Percentiles rank a stretch among this genome's conserved stretches.
These are phyloP conservation scores for Trichophyton mentagrophytes DNA, from an alignment of 2,329 filamentous ascomycete genomes.

Conservation along the genomic window DNA sequence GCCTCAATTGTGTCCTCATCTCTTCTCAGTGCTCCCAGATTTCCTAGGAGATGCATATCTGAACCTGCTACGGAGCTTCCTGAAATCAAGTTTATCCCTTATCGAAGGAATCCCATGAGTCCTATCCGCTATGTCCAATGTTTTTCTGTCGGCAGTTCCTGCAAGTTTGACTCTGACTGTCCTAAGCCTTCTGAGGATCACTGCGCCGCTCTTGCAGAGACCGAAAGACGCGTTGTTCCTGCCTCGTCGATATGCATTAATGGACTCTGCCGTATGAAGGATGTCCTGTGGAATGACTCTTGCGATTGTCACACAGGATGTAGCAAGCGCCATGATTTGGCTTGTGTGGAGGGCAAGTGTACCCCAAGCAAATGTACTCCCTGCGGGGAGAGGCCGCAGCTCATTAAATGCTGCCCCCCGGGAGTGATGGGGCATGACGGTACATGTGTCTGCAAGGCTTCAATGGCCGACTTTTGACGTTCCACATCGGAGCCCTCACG, in stretches of 20 bases:
- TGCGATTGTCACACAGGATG: not conserved
- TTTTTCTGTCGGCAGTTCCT: not conserved
- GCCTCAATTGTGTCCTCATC: not conserved
- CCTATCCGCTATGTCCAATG: not conserved
- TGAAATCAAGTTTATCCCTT: not conserved
- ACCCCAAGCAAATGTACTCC: not conserved
- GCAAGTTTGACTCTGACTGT: not conserved
- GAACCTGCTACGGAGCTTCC: not conserved
- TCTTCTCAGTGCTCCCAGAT: not conserved
- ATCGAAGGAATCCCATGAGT: not conserved
- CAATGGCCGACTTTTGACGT: not conserved
- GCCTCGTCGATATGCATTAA: not conserved
- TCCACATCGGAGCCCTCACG: not conserved
- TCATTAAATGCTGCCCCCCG: not conserved
- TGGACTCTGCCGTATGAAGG: not conserved
- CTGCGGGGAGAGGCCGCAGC: not conserved
- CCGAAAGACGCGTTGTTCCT: not conserved
- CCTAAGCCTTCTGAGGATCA: not conserved
- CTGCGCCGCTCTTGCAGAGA: not conserved
- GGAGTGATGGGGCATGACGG: not conserved
- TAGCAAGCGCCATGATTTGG: not conserved
- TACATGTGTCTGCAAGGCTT: not conserved
- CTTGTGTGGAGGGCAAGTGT: not conserved
- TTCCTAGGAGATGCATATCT: not conserved
- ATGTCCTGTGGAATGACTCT: not conserved